These are phyloP conservation scores for Colletotrichum destructivum DNA, from an alignment of 2,329 filamentous ascomycete species.

Conservation along the genomic window DNA sequence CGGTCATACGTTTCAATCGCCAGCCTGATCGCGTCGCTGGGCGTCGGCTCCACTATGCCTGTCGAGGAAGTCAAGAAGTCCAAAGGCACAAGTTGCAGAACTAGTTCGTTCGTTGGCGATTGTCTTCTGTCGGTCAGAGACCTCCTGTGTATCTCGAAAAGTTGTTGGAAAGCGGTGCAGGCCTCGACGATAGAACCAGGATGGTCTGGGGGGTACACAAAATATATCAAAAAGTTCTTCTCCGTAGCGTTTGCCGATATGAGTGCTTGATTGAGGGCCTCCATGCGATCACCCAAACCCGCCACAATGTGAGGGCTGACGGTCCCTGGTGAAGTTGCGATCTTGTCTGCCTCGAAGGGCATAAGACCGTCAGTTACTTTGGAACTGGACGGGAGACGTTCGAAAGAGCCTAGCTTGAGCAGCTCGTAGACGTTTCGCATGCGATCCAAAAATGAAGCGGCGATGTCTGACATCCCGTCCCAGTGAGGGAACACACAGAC, in stretches of 20 bases:
- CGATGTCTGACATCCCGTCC: slow-evolving; percentile 73
- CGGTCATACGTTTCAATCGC: slow-evolving; percentile 85
- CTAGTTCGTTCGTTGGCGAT: slow-evolving; percentile 73
- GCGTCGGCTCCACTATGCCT: slow-evolving; percentile 73
- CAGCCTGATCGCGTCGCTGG: slow-evolving; percentile 72
- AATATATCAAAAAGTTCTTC: slow-evolving; percentile 81
- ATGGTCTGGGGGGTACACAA: slow-evolving; percentile 78
- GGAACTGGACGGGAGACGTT: slow-evolving; percentile 59
- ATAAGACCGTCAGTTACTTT: slow-evolving; percentile 65
- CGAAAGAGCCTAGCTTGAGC: slow-evolving; percentile 79
- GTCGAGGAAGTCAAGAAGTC: slow-evolving; percentile 76
- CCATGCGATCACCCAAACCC: slow-evolving; percentile 64
- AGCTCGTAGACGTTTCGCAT: slow-evolving; percentile 81
- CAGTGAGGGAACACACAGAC: slow-evolving; percentile 80
- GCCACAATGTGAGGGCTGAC: slow-evolving; percentile 44
- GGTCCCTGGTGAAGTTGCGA: slow-evolving; percentile 40
- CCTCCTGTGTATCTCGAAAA: slow-evolving; percentile 76
- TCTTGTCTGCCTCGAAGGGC: slow-evolving; percentile 64
- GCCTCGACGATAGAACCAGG: slow-evolving; percentile 77
- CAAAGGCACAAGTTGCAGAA: slow-evolving; percentile 82
- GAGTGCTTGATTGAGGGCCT: slow-evolving; percentile 63
- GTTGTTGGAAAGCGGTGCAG: slow-evolving; percentile 80
- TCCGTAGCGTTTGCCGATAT: slow-evolving; percentile 58
- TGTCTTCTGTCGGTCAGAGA: slow-evolving; percentile 61
- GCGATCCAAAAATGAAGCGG: slow-evolving; percentile 76